Evolutionary conservation across 2,329 filamentous ascomycete genomes (phyloP).

Genomic region (Talaromyces marneffei): DNA sequence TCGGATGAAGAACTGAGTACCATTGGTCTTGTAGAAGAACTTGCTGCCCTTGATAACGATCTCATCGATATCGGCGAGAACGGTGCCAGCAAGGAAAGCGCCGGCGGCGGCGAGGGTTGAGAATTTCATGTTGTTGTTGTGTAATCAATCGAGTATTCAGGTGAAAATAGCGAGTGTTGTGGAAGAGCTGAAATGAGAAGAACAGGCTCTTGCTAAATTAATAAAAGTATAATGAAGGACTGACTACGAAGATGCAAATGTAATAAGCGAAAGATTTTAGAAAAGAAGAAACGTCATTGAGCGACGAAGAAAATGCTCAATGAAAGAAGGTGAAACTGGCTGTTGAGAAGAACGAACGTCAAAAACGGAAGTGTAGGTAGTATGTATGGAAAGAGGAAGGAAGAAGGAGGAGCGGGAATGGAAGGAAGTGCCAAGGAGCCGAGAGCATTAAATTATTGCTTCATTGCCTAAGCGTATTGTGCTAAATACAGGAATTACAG

Average conservation of each 20-base stretch:
- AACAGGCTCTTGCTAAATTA: neutral
- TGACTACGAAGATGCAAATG: conserved; percentile 9
- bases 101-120: conserved; percentile 44
- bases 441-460: neutral
- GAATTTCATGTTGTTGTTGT: conserved; percentile 48
- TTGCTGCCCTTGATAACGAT: conserved; percentile 62
- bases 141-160: neutral
- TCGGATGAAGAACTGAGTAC: conserved; percentile 77
- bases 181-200: conserved; percentile 1
- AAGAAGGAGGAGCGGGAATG: neutral
- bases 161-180: conserved; percentile 12
- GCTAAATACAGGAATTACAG: neutral
- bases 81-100: conserved; percentile 46
- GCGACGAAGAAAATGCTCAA: neutral
- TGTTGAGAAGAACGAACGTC: conserved; percentile 12
- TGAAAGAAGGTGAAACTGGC: neutral
- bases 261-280: conserved; percentile 6
- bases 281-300: conserved; percentile 13
- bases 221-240: conserved; percentile 1
- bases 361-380: conserved; percentile 5
- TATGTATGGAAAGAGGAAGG: conserved; percentile 9
- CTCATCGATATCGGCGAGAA: conserved; percentile 49
- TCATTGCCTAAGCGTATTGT: neutral
- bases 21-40: conserved; percentile 83
- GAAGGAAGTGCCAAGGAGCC: neutral